Evolutionary conservation across 2,329 filamentous ascomycete species (phyloP).

Genomic region (Echinosphaeria canescens): DNA sequence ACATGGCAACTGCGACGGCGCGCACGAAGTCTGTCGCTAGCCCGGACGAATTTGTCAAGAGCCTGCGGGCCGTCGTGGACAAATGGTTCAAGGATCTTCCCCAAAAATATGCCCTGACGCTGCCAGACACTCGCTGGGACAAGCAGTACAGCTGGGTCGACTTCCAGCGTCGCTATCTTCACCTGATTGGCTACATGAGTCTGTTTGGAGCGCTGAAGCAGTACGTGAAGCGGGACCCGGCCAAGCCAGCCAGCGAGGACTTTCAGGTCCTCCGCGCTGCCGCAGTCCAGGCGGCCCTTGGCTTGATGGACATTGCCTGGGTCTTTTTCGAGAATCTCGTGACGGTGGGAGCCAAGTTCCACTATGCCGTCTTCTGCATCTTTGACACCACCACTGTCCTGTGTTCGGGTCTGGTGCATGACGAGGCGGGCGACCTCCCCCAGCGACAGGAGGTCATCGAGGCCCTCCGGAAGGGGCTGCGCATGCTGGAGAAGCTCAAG

Average conservation of each 20-base stretch:
- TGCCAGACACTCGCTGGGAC: slow-evolving; percentile 9
- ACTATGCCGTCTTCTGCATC: slow-evolving; percentile 11
- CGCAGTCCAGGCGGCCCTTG: slow-evolving; percentile 7
- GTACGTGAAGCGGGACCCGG: slow-evolving; percentile 7
- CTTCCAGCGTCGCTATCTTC: slow-evolving; percentile 10
- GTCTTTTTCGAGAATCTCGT: slow-evolving; percentile 8
- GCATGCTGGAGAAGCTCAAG: slow-evolving; percentile 6
- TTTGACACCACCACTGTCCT: slow-evolving; percentile 10
- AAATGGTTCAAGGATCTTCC: slow-evolving; percentile 12
- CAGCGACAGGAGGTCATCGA: slow-evolving; percentile 6
- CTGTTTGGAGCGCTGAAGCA: slow-evolving; percentile 7
- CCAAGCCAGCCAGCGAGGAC: slow-evolving; percentile 5
- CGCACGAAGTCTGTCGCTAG: no score
- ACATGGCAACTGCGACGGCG: slow-evolving; percentile 3
- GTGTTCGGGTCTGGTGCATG: slow-evolving; percentile 9
- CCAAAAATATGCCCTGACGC: slow-evolving; percentile 6
- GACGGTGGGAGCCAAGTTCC: slow-evolving; percentile 8
- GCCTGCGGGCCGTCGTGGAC: slow-evolving; percentile 11
- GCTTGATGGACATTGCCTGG: slow-evolving; percentile 7
- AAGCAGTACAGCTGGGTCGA: slow-evolving; percentile 7
- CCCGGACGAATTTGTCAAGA: slow-evolving; percentile 1
- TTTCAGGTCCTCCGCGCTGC: slow-evolving; percentile 5
- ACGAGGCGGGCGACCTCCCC: slow-evolving; percentile 8
- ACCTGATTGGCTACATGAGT: slow-evolving; percentile 8
- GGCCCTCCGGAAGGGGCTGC: slow-evolving; percentile 6